Percentiles rank a stretch among this genome's conserved stretches.
Evolutionary conservation across 2,329 filamentous ascomycete species (phyloP).

Genomic region (Mycocentrospora acerina): DNA sequence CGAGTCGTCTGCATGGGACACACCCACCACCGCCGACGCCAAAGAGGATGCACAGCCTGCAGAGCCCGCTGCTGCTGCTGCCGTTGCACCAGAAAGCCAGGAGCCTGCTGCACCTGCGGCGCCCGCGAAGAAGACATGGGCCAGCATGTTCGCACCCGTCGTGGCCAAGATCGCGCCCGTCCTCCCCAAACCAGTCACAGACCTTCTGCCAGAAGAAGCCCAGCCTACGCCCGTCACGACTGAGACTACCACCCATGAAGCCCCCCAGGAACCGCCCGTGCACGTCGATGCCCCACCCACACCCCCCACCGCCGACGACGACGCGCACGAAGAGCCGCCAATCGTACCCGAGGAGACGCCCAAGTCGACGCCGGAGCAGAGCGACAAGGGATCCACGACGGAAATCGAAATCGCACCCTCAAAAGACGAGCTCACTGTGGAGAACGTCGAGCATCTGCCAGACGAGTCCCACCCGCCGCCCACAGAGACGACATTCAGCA

Average conservation of each 20-base stretch:
- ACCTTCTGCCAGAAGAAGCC: conserved; percentile 40
- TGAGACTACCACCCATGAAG: conserved; percentile 44
- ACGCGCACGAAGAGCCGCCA: conserved; percentile 37
- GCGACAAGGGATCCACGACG: conserved; percentile 54
- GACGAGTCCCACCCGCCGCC: conserved; percentile 76
- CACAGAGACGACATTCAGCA: conserved; percentile 85
- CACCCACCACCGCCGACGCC: conserved; percentile 38
- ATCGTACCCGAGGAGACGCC: conserved; percentile 27
- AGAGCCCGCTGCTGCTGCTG: conserved; percentile 8
- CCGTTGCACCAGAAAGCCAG: conserved; percentile 2
- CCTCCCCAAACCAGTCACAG: conserved; percentile 38
- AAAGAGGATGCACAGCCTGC: conserved; percentile 24
- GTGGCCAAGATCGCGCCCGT: conserved; percentile 51
- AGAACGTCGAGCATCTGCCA: conserved; percentile 87
- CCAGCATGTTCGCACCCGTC: conserved; percentile 51
- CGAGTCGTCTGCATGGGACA: conserved; percentile 66
- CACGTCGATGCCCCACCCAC: conserved; percentile 45
- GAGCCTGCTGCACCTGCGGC: conserved; percentile 29
- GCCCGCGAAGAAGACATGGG: conserved; percentile 55
- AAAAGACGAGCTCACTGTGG: conserved; percentile 82
- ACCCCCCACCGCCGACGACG: conserved; percentile 41
- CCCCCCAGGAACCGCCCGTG: conserved; percentile 39
- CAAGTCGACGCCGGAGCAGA: conserved; percentile 38
- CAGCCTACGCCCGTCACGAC: conserved; percentile 34
- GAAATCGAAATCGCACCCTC: conserved; percentile 61